Conservation (phyloP, 805 yeast species). For the Ogataea nitratoaversa region DNA sequence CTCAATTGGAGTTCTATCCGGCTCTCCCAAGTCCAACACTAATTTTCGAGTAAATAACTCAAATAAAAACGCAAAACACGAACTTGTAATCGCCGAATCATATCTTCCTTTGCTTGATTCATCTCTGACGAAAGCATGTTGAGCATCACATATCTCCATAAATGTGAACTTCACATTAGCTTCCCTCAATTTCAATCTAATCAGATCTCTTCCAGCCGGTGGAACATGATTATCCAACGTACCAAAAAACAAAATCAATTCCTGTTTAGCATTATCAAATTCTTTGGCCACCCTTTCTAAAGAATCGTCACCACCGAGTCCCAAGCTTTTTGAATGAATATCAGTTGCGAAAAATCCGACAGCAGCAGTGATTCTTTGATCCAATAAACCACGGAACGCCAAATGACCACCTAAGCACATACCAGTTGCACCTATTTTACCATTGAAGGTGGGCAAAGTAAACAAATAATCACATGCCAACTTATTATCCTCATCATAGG, state of each 20-base stretch:
- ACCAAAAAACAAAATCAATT: conserved; percentile 67
- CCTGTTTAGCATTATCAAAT: conserved; percentile 46
- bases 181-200: conserved; percentile 55
- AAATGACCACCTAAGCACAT: conserved; percentile 87
- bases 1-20: conserved; percentile 44
- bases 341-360: conserved; percentile 81
- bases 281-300: conserved; percentile 48
- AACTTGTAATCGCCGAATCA: conserved; percentile 70
- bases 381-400: conserved; percentile 67
- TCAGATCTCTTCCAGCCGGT: conserved; percentile 68
- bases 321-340: conserved; percentile 64
- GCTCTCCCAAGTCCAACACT: conserved; percentile 62
- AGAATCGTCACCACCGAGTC: conserved; percentile 67
- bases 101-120: conserved; percentile 76
- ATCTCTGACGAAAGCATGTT: conserved; percentile 80
- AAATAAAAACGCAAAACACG: conserved; percentile 61
- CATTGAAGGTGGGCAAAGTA: conserved; percentile 58
- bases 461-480: conserved; percentile 60
- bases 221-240: conserved; percentile 80
- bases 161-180: conserved; percentile 62
- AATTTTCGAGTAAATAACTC: conserved; percentile 70
- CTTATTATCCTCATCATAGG: conserved; percentile 72
- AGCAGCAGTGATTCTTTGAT: conserved; percentile 58
- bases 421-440: conserved; percentile 76
- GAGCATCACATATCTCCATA: conserved; percentile 73